These are phyloP conservation scores for Penicillium waksmanii DNA, from an alignment of 495 filamentous ascomycete species.

Conservation along the genomic window DNA sequence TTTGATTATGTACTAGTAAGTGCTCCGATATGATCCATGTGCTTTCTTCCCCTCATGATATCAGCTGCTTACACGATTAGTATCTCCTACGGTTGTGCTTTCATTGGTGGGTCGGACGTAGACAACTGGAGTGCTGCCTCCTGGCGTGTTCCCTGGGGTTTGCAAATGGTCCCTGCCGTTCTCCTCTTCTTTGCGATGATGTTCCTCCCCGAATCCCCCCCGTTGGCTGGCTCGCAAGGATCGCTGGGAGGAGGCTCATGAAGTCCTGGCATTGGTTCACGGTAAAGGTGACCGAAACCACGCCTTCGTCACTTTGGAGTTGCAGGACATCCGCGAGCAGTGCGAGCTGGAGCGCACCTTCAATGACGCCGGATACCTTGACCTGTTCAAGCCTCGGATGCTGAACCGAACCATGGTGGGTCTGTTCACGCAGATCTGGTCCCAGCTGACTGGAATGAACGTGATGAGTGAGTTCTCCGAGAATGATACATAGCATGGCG, in stretches of 20 bases:
- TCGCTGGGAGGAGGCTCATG: constrained; percentile 70
- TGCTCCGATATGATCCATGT: background rate
- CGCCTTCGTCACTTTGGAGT: constrained; percentile 61
- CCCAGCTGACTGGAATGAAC: constrained; percentile 76
- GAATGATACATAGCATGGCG: background rate
- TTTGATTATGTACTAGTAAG: constrained; percentile 71
- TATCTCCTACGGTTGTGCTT: constrained; percentile 70
- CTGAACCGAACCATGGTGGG: constrained; percentile 68
- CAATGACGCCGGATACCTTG: constrained; percentile 60
- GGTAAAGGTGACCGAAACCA: constrained; percentile 64
- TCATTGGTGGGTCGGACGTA: constrained; percentile 40
- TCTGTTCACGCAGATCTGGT: constrained; percentile 75
- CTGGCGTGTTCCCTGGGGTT: constrained; percentile 76
- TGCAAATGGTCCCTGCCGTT: constrained; percentile 74
- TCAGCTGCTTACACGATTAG: constrained; percentile 1
- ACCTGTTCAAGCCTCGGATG: constrained; percentile 66
- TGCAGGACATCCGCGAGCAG: constrained; percentile 64
- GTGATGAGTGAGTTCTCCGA: constrained; percentile 58
- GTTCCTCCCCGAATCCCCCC: constrained; percentile 75
- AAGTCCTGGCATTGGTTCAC: constrained; percentile 68
- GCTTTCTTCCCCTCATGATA: too few species aligned
- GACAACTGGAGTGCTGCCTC: constrained; percentile 49
- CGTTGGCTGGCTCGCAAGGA: constrained; percentile 77
- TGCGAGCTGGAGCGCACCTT: constrained; percentile 62
- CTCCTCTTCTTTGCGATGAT: constrained; percentile 64